These are phyloP conservation scores for Coniosporium apollinis DNA, from an alignment of 495 filamentous ascomycete species.

Conservation along the genomic window DNA sequence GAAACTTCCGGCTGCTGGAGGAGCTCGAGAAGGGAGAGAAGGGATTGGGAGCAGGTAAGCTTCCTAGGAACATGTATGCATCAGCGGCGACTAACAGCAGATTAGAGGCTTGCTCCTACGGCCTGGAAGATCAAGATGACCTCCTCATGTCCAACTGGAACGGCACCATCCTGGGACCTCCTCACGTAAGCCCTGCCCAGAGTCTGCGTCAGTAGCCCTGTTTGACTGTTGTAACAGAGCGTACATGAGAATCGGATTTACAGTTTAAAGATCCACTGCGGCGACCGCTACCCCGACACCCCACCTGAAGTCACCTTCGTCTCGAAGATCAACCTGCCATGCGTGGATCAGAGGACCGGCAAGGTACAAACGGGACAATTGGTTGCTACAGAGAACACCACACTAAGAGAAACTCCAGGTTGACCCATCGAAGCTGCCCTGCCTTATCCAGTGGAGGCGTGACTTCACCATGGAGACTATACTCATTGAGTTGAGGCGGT, in stretches of 20 bases:
- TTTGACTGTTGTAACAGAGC: slow-evolving; percentile 36
- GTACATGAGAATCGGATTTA: slow-evolving; percentile 98
- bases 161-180: slow-evolving; percentile 89
- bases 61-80: not conserved
- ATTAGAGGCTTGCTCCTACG: slow-evolving; percentile 89
- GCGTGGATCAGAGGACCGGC: slow-evolving; percentile 64
- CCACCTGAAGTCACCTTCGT: slow-evolving; percentile 83
- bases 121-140: slow-evolving; percentile 86
- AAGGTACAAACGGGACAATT: slow-evolving; percentile 30
- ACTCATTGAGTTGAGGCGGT: slow-evolving; percentile 74
- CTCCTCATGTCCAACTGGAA: slow-evolving; percentile 98
- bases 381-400: slow-evolving; percentile 3
- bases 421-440: slow-evolving; percentile 64
- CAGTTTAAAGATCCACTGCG: slow-evolving; percentile 93
- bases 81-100: slow-evolving; percentile 1
- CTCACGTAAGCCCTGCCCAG: slow-evolving; percentile 49
- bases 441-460: slow-evolving; percentile 74
- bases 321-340: slow-evolving; percentile 86
- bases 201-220: not conserved
- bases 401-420: slow-evolving; percentile 35
- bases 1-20: slow-evolving; percentile 90
- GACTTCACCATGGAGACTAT: slow-evolving; percentile 90
- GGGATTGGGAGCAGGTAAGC: slow-evolving; percentile 76
- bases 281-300: slow-evolving; percentile 69
- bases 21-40: slow-evolving; percentile 99